Percentiles rank a stretch among this genome's conserved stretches.
Evolutionary conservation across 1,139 yeast species (phyloP).

Genomic region (Scheffersomyces lignicola): DNA sequence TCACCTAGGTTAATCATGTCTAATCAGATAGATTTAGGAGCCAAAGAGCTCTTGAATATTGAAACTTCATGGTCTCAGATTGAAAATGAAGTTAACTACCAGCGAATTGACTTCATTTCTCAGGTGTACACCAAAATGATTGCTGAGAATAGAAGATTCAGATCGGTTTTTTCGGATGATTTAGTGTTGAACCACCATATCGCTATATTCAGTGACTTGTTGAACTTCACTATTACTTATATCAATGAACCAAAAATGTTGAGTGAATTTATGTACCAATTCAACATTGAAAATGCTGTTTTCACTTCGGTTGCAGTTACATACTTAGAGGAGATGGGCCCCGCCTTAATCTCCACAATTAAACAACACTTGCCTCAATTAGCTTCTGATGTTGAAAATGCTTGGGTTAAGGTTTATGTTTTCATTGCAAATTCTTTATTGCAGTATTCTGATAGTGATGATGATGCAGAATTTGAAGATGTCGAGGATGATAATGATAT

Average conservation of each 20-base stretch:
- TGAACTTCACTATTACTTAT: constrained; percentile 33
- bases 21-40: constrained; percentile 8
- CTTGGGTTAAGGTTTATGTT: constrained; percentile 44
- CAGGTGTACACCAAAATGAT: constrained; percentile 25
- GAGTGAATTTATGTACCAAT: constrained; percentile 35
- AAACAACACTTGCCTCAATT: constrained; percentile 37
- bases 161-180: constrained; percentile 19
- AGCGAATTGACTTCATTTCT: constrained; percentile 21
- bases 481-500: constrained; percentile 10
- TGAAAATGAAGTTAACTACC: constrained; percentile 21
- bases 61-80: constrained; percentile 24
- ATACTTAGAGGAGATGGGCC: constrained; percentile 48
- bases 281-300: constrained; percentile 32
- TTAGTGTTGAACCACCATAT: constrained; percentile 30
- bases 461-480: constrained; percentile 5
- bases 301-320: constrained; percentile 25
- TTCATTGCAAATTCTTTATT: constrained; percentile 41
- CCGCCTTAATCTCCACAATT: constrained; percentile 39
- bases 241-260: constrained; percentile 29
- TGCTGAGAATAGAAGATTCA: constrained; percentile 22
- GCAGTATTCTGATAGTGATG: constrained; percentile 14
- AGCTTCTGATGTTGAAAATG: constrained; percentile 34
- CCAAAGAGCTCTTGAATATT: constrained; percentile 10
- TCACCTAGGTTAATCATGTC: too few relatives aligned
- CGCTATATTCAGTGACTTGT: constrained; percentile 35